Evolutionary conservation across 768 basidiomycete species (phyloP), one percentile per base, ranked within the genome.

Genomic region (Tephrocybe sp.): DNA sequence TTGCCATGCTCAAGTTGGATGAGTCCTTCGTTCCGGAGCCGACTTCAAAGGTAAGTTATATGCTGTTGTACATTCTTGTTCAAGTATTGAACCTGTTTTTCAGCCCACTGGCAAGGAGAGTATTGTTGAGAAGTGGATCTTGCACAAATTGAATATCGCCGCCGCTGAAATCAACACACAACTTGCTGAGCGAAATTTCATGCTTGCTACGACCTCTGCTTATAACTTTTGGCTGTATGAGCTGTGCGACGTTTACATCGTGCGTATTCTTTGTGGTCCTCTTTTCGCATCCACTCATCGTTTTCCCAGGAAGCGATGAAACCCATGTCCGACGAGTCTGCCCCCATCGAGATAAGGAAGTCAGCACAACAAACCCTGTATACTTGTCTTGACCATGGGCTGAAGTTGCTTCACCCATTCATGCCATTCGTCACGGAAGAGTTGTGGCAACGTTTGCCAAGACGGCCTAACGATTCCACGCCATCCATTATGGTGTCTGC

Each of bases 401-500:
- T 99, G 45, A 84, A 87, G 16, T 75, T 99, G 2, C 76, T 98
- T 1, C 97, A 98, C 67, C 97, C 97, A 0, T 94, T 98, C 74
- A 99, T 98, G 97, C 97, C 97, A 1, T 99, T 89, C 68, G 91
- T 99, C 26, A 98, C 97, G 4, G 97, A 99, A 70, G 97, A 98
- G 67, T 73, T 99, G 9, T 99, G 97, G 97, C 97, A 99, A 66
- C 83, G 97, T 24, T 75, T 99, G 2, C 94, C 95, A 0, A 77
- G 95, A 15, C 76, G 94, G 52, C 83, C 87, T 1, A 86, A 86
- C 32, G 94, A 98, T 64, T 56, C 77, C 8, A 90, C 87, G 9
- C 82, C 85, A 6, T 92, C 92, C 0, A 93, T 99, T 65, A 95
- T 95, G 91, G 69, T 98, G 16, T 78, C 94, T 0, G 70, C 79